Evolutionary conservation across 2,329 filamentous ascomycete species (phyloP), one percentile per base, ranked within the genome.

Genomic region (Ceratocystis cacaofunesta): DNA sequence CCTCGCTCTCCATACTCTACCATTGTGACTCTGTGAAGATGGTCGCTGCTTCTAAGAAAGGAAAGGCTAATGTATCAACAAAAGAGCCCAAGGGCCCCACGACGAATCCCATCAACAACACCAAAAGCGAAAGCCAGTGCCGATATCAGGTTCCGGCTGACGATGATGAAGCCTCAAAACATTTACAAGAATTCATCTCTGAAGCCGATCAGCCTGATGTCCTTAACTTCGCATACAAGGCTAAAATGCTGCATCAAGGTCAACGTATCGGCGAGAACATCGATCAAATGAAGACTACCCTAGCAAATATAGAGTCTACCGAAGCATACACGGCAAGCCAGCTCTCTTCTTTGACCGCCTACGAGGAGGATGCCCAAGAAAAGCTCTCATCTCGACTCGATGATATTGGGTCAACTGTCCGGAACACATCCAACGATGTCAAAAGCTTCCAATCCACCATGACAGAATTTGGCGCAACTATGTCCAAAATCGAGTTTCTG

Each of bases 151-250:
- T 55, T 2, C 44, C 57, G 4, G 22, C 48, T 5, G 46, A 63
- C 28, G 28, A 50, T 1, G n/a, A 44, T 17, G 57, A 48, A 28
- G 66, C 66, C 2, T 30, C 48, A 10, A 36, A 58, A 6, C 48
- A 63, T 10, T 41, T 67, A 4, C 55, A 63, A 10, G 62, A 65
- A 5, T 65, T 67, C 25, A 63, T 67, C 32, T 30, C 55, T 17
- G 41, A 61, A 12, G 61, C 66, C 32, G 55, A 28, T 44, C 63
- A 65, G 6, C 28, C 46, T 32, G 63, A 67, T 28, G 46, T 68
- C 15, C 44, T 68, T 7, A 55, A 62, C 2, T 68, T 66, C 30
- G 66, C 66, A 2, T 67, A 65, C 43, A 67, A 67, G 44, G 63
- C 66, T 44, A 67, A 65, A 22, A 48, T 65, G 30, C 41, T 67